Base-by-base conservation (phyloP, 345 rosid genomes). In the Corchorus capsularis region DNA sequence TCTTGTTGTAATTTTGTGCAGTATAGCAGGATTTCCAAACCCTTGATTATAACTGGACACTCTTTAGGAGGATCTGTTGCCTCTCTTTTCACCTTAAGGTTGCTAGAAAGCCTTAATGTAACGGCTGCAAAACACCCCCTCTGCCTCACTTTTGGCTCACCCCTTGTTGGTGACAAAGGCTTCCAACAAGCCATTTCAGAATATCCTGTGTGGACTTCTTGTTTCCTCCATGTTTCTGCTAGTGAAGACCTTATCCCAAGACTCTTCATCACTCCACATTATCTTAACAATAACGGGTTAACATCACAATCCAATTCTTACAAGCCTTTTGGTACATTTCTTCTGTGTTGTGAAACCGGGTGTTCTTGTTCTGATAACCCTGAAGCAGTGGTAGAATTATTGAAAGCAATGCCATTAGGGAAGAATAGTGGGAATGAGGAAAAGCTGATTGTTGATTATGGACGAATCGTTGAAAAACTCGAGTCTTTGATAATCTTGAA, bases 71-170 rank as follows among this genome's bases (percentile, higher is more conserved):
- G 94, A 74, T 85, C 89, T 0, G 67, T 92, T 32, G 98, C 97
- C 37, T 85, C 89, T 63, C 93, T 94, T 62, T 89, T 88, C 71
- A 87, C 94, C 2, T 72, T 94, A 39, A 85, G 87, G 90, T 81
- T 94, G 79, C 84, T 91, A 5, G 85, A 84, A 52, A 70, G 20
- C 32, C 69, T 89, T 52, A 17, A 79, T 6, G 63, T 1, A 37
- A 62, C 73, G 1, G 57, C 50, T 6, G 22, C 17, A 13, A 79
- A 68, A 66, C 86, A 37, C 11, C 92, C 88, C 0, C 83, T 92
- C 52, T 92, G 97, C 84, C 76, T 94, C 79, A 92, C 97, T 0
- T 94, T 88, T 61, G 96, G 97, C 11, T 83, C 88, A 0, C 93
- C 97, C 0, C 80, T 91, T 37, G 81, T 69, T 0, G 73, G 73